Evolutionary conservation across 805 yeast genomes (phyloP).

Genomic region (Lipomyces lipofer): DNA sequence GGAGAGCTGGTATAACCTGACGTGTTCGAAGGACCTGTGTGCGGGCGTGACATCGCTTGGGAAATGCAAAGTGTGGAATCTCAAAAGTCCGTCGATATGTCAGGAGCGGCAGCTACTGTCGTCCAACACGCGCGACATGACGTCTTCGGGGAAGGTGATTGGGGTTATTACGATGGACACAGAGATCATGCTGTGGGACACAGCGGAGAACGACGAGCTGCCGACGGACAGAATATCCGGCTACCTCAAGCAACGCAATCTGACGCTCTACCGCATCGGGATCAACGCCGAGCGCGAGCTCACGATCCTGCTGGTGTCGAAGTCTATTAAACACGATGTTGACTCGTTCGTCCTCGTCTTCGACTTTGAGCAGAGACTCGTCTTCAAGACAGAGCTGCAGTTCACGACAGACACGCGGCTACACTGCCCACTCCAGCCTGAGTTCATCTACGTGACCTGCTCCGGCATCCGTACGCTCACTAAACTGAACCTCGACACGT

Average conservation of each 20-base stretch:
- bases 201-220: slow-evolving; percentile 22
- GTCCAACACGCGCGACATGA: slow-evolving; percentile 27
- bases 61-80: slow-evolving; percentile 28
- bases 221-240: slow-evolving; percentile 11
- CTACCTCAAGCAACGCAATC: background rate
- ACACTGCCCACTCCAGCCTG: slow-evolving; percentile 20
- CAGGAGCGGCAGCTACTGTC: slow-evolving; percentile 29
- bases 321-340: slow-evolving; percentile 13
- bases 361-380: slow-evolving; percentile 25
- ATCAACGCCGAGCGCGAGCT: slow-evolving; percentile 20
- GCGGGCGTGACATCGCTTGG: slow-evolving; percentile 30
- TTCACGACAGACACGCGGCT: slow-evolving; percentile 21
- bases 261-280: slow-evolving; percentile 14
- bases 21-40: slow-evolving; percentile 28
- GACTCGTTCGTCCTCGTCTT: slow-evolving; percentile 18
- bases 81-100: slow-evolving; percentile 22
- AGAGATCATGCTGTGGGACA: slow-evolving; percentile 31
- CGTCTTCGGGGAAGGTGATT: slow-evolving; percentile 20
- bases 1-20: slow-evolving; percentile 31
- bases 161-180: slow-evolving; percentile 25
- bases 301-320: slow-evolving; percentile 20
- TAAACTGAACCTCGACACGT: slow-evolving; percentile 13
- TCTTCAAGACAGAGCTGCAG: slow-evolving; percentile 13
- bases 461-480: slow-evolving; percentile 29
- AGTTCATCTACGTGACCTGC: slow-evolving; percentile 26